Conservation (phyloP, 495 filamentous ascomycete species). For the Umbilicaria muhlenbergii region DNA sequence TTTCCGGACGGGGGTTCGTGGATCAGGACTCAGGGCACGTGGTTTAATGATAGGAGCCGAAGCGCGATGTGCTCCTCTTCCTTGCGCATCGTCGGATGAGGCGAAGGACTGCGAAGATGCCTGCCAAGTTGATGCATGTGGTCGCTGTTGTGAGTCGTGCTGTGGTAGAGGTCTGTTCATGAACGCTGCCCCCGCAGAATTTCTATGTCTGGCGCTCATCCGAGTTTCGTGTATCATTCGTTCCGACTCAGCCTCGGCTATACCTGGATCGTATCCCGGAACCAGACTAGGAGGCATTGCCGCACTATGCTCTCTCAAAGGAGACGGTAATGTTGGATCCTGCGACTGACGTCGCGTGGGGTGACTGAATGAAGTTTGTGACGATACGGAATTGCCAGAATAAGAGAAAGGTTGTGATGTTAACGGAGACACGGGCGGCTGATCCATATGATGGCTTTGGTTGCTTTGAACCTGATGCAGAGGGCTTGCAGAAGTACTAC, state of each 20-base stretch:
- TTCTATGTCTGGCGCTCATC: slow-evolving; percentile 2
- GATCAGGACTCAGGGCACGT: slow-evolving; percentile 44
- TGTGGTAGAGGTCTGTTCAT: neutral
- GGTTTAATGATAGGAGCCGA: slow-evolving; percentile 20
- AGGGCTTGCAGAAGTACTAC: slow-evolving; percentile 10
- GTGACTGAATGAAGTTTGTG: slow-evolving; percentile 7
- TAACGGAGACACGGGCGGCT: slow-evolving; percentile 13
- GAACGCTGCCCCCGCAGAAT: neutral
- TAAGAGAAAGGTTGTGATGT: slow-evolving; percentile 27
- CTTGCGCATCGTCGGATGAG: slow-evolving; percentile 1
- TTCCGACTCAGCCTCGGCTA: slow-evolving; percentile 41
- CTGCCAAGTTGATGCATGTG: neutral
- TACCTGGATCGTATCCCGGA: slow-evolving; percentile 47
- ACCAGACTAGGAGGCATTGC: slow-evolving; percentile 51
- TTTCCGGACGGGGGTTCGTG: slow-evolving; percentile 49
- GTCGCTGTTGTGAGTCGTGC: neutral
- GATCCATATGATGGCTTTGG: neutral
- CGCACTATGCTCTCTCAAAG: slow-evolving; percentile 23
- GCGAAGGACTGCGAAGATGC: neutral
- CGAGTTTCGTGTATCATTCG: slow-evolving; percentile 30
- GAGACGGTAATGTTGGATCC: slow-evolving; percentile 10
- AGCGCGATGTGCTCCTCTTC: slow-evolving; percentile 8
- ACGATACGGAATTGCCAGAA: slow-evolving; percentile 38
- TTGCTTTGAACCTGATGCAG: slow-evolving; percentile 13
- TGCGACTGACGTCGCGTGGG: slow-evolving; percentile 7